Base-by-base conservation (phyloP, 2,329 filamentous ascomycete species). In the Stachybotrys chartarum region DNA sequence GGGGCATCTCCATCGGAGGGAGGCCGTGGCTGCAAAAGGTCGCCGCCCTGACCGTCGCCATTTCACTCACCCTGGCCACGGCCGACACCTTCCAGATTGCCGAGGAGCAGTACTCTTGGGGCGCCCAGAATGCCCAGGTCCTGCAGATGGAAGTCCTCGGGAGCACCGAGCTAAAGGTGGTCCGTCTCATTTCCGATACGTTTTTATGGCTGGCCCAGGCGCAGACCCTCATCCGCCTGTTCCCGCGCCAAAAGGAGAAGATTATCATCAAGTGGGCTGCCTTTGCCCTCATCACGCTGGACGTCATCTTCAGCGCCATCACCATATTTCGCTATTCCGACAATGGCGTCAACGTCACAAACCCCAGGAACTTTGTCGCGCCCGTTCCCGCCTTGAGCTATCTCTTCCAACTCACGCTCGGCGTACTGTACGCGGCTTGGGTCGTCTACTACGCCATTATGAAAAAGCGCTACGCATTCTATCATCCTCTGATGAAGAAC, bases 251-350 rank as follows among this genome's bases (percentile, higher is more conserved):
- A 67, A 90, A 95, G 66, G 94, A 99, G 73, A 97, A 97, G 74
- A 86, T 97, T 53, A 90, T 97, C 61, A 99, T 99, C 74, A 97
- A 97, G 75, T 99, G 93, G 93, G 91, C 93, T 16, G 94, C 93
- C 1, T 97, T 97, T 68, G 91, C 88, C 3, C 82, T 99, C 56
- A 97, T 99, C 65, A 83, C 91, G 0, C 80, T 97, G 57, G 93
- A 97, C 68, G 86, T 93, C 48, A 84, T 92, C 11, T 99, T 99
- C 70, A 92, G 88, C 66, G 91, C 88, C 51, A 81, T 97, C 56
- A 95, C 97, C 76, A 94, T 89, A 65, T 97, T 97, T 66, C 68
- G 78, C 53, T 83, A 80, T 62, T 72, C 73, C 3, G 70, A 72
- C 24, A 77, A 74, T 32, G 78, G 81, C 52, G 80, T 75, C 55